Conservation (phyloP, 345 rosid species). For the Lepidium sativum region DNA sequence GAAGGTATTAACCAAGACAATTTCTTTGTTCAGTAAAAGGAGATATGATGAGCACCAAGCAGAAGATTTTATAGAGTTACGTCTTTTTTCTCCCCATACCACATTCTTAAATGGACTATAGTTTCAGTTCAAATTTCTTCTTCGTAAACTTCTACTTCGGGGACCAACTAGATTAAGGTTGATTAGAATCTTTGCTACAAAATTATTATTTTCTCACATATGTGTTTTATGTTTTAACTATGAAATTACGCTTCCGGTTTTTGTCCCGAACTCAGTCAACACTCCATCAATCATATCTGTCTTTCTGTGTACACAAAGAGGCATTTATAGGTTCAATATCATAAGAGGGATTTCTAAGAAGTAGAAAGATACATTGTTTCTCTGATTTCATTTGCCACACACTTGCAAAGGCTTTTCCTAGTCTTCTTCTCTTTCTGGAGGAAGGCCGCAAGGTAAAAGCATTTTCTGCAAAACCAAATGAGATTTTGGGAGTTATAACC, state of each 20-base stretch:
- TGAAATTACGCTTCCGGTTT: too few relatives aligned
- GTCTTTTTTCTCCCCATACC: too few relatives aligned
- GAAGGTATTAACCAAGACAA: too few relatives aligned
- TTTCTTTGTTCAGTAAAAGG: conserved; percentile 78
- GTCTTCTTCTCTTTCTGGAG: conserved; percentile 94
- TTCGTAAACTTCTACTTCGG: too few relatives aligned
- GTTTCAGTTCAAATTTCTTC: too few relatives aligned
- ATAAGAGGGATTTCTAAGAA: neutral
- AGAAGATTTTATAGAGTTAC: conserved; percentile 31
- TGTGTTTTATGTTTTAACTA: too few relatives aligned
- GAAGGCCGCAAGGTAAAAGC: conserved; percentile 94
- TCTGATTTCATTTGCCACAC: neutral
- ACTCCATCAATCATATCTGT: too few relatives aligned
- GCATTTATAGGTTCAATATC: neutral
- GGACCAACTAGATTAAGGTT: too few relatives aligned
- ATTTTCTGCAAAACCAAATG: conserved; percentile 57
- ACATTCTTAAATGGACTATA: too few relatives aligned
- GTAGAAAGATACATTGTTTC: neutral
- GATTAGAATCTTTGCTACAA: too few relatives aligned
- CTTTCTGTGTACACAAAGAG: neutral
- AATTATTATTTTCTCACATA: too few relatives aligned
- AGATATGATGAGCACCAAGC: conserved; percentile 70
- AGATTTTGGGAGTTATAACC: neutral
- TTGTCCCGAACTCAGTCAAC: too few relatives aligned
- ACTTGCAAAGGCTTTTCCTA: conserved; percentile 19